Evolutionary conservation across 495 filamentous ascomycete genomes (phyloP).

Genomic region (Annulohypoxylon maeteangense): DNA sequence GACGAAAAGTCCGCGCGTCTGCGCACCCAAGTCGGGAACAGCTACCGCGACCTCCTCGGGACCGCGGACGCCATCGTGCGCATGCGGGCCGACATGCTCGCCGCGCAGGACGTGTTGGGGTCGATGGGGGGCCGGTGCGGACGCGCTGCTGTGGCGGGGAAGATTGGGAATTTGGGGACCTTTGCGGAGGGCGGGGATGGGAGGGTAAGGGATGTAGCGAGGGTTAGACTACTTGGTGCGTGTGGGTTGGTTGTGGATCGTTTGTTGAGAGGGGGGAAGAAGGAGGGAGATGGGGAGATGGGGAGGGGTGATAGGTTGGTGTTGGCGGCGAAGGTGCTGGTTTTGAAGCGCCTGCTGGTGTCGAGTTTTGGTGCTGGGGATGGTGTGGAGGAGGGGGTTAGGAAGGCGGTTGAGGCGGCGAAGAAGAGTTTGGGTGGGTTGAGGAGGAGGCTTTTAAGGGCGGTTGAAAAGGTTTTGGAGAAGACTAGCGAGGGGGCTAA

Average conservation of each 20-base stretch:
- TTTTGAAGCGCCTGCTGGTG: slow-evolving; percentile 75
- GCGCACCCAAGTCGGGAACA: slow-evolving; percentile 89
- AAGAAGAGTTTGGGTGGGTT: slow-evolving; percentile 70
- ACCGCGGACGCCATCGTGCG: slow-evolving; percentile 92
- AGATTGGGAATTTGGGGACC: slow-evolving; percentile 67
- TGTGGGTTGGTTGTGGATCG: slow-evolving; percentile 58
- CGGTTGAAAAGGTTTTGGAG: slow-evolving; percentile 74
- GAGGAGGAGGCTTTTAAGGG: slow-evolving; percentile 68
- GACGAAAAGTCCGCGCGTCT: slow-evolving; percentile 87
- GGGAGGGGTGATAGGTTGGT: slow-evolving; percentile 66
- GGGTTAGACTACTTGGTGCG: slow-evolving; percentile 54
- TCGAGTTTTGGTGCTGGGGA: slow-evolving; percentile 65
- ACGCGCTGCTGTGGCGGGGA: slow-evolving; percentile 72
- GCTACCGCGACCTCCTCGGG: slow-evolving; percentile 90
- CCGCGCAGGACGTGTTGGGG: slow-evolving; percentile 74
- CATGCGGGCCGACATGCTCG: slow-evolving; percentile 82
- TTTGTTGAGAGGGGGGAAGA: slow-evolving; percentile 54
- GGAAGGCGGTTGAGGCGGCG: slow-evolving; percentile 68
- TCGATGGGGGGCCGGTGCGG: slow-evolving; percentile 84
- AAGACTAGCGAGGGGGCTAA: slow-evolving; percentile 54
- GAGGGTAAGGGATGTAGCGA: slow-evolving; percentile 36
- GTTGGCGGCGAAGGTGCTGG: slow-evolving; percentile 81
- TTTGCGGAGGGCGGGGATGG: background rate
- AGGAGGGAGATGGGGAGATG: background rate
- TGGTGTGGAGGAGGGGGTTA: slow-evolving; percentile 39